phyloP scores from a whole-genome alignment of 2,329 filamentous ascomycete genomes.

The Penicillium frequentans region DNA sequence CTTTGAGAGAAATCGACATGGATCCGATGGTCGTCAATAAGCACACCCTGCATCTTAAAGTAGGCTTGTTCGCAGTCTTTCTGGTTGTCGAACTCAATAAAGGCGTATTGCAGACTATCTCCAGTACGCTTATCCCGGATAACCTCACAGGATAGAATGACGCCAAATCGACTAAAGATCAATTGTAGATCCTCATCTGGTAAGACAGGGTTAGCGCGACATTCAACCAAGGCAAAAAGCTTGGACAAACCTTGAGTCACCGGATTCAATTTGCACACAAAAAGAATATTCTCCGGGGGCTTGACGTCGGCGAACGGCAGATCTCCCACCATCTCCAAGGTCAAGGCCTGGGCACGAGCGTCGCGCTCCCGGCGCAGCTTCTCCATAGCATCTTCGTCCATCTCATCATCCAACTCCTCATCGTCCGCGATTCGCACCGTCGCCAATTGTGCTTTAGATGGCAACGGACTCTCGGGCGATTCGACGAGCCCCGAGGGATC shows the following conservation, averaged over 20 bases:
- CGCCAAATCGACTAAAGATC: slow-evolving; percentile 96
- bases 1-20: slow-evolving; percentile 99
- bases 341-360: slow-evolving; percentile 88
- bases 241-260: slow-evolving; percentile 67
- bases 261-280: slow-evolving; percentile 97
- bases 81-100: slow-evolving; percentile 95
- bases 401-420: slow-evolving; percentile 73
- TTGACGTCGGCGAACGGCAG: slow-evolving; percentile 96
- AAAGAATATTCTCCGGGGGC: slow-evolving; percentile 93
- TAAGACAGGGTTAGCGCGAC: slow-evolving; percentile 1
- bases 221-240: not conserved
- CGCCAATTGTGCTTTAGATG: slow-evolving; percentile 80
- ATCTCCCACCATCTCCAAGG: slow-evolving; percentile 96
- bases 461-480: slow-evolving; percentile 76
- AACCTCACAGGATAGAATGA: slow-evolving; percentile 91
- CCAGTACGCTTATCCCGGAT: slow-evolving; percentile 92
- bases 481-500: slow-evolving; percentile 76
- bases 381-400: slow-evolving; percentile 78
- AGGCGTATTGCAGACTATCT: slow-evolving; percentile 94
- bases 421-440: slow-evolving; percentile 92
- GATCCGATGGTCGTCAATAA: slow-evolving; percentile 96
- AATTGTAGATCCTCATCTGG: slow-evolving; percentile 86
- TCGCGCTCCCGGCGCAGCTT: slow-evolving; percentile 81
- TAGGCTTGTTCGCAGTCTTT: slow-evolving; percentile 92
- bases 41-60: slow-evolving; percentile 96